Conservation (phyloP, 2,329 filamentous ascomycete species). For the Ceratocystis colombiana region DNA sequence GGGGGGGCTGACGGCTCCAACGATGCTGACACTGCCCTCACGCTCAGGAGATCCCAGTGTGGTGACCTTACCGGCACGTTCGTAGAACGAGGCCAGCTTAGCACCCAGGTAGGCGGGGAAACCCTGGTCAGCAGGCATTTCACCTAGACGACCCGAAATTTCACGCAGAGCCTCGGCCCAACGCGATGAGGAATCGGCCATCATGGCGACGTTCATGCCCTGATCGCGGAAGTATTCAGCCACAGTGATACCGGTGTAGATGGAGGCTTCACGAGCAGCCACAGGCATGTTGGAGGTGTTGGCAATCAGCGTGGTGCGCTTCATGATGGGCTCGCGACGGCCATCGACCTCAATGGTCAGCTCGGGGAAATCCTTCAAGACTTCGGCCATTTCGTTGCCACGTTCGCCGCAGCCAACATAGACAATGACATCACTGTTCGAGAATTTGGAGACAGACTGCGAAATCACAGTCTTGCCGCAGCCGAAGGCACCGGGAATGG, state of each 20-base stretch:
- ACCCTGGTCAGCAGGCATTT: constrained; percentile 99
- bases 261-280: constrained; percentile 93
- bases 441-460: constrained; percentile 98
- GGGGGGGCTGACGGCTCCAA: constrained; percentile 91
- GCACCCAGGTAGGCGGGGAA: constrained; percentile 96
- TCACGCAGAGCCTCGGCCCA: constrained; percentile 99
- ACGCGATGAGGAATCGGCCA: constrained; percentile 95
- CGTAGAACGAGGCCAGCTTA: constrained; percentile 98
- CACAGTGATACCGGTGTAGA: constrained; percentile 92
- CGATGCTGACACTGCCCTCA: constrained; percentile 88
- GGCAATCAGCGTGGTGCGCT: constrained; percentile 94
- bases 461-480: constrained; percentile 99
- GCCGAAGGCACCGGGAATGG: constrained; percentile 95
- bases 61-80: constrained; percentile 82
- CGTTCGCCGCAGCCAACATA: constrained; percentile 90
- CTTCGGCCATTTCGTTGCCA: constrained; percentile 99
- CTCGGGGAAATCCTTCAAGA: constrained; percentile 99
- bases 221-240: constrained; percentile 97
- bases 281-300: constrained; percentile 99
- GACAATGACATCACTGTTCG: constrained; percentile 97
- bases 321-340: constrained; percentile 98
- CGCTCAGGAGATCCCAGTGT: constrained; percentile 82
- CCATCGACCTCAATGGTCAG: constrained; percentile 90
- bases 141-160: constrained; percentile 93
- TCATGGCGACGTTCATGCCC: constrained; percentile 97